Base-by-base conservation (phyloP, 345 rosid species). In the Dipteronia sinensis region DNA sequence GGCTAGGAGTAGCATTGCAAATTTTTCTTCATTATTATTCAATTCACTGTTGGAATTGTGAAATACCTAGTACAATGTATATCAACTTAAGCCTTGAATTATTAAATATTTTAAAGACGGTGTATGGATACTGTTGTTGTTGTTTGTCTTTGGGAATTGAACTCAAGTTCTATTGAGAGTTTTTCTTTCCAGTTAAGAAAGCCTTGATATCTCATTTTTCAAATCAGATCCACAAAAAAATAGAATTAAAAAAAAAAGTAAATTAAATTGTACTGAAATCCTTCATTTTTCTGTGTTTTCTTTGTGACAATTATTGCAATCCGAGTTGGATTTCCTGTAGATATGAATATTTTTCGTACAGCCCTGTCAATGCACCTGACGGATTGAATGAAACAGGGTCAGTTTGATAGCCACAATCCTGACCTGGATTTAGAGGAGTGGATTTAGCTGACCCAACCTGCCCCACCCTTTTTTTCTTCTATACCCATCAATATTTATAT, bases 81-180 rank as follows among this genome's bases (percentile, higher is more conserved):
- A 63, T 64, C 25, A 74, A 74, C 46, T 74, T 61, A 16, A 25
- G 55, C 42, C 53, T 46, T 19, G 59, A 29, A 53, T 64, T 58
- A 38, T 38, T 72, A 44, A 64, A 19, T 19, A 74, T 15, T 44
- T 31, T 40, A 38, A 44, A 51, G 59, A 62, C 17, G 27, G 42
- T 17, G 10, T 46, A 47, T 47, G n/a, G 46, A 7, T 72, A 22
- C 29, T 61, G 59, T 73, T 31, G 34, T 31, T 8, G 38, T 44
- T 44, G 51, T 6, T 73, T 38, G 38, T 6, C 38, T 6, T 70
- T 11, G 22, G 10, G 0, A 11, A 42, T 61, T 9, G 19, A 49
- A 51, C 15, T 68, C 38, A 49, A 25, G n/a, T 70, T 25, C 11
- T 70, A 27, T 70, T 19, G 6, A 13, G 55, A 22, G 15, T 17